Evolutionary conservation across 2,329 filamentous ascomycete species (phyloP), one percentile per base, ranked within the genome.

Genomic region (Colletotrichum sp.): DNA sequence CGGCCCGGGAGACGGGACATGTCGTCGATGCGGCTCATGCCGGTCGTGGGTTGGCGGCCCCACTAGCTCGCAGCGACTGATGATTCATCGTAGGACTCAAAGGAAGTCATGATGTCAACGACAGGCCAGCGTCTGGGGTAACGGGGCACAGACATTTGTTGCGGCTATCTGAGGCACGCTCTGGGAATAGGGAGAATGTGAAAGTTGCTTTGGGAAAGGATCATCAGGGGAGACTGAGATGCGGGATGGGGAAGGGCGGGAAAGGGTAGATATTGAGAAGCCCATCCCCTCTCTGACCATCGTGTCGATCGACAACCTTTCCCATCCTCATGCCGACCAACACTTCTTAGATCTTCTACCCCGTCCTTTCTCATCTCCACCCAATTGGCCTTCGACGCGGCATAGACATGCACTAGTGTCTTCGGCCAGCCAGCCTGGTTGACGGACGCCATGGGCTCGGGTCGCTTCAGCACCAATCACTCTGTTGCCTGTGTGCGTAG

Each of bases 71-170:
- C n/a, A 5, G 44, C 18, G 44, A 36, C 28, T 74, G 74, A 72
- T 76, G 74, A 76, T 69, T 76, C 74, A 76, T 76, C 59, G 71
- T 52, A 52, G 18, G 24, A 18, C 49, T 7, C 26, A 8, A 32
- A 32, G 28, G 9, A 69, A 36, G 65, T 73, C 55, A 55, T 76
- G 74, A 76, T 74, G 74, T 76, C 74, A 76, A 74, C 44, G 70
- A 69, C 69, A 21, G 34, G 24, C 15, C 13, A 16, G 28, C 16
- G 32, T 62, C 21, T 28, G 32, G 16, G 55, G 26, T 16, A 36
- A 63, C 44, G 44, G n/a, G 60, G 65, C 70, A 76, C 74, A 76
- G 74, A 74, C 70, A 26, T 9, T 12, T 34, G 13, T 2, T 21
- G 44, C 44, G 1, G 2, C n/a, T 49, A 15, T 15, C 65, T 52